These are phyloP conservation scores for Pichia ethanolica DNA, from an alignment of 805 yeast species.

Conservation along the genomic window DNA sequence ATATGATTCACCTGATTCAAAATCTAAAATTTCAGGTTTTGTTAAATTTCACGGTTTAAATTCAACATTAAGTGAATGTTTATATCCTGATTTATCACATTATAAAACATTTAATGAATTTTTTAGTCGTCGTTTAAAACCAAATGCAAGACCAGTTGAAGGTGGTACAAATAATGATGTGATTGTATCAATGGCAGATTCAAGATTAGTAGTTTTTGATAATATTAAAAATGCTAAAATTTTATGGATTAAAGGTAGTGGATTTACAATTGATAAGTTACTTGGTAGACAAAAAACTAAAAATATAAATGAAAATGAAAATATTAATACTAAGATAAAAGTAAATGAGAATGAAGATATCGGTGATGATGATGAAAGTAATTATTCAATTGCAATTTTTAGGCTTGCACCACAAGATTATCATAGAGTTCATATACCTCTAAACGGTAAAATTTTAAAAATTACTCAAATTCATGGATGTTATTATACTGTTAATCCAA, in stretches of 20 bases:
- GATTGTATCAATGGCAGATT: slow-evolving; percentile 79
- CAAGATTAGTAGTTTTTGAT: slow-evolving; percentile 67
- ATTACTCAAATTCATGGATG: slow-evolving; percentile 75
- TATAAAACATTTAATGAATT: slow-evolving; percentile 81
- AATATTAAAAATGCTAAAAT: slow-evolving; percentile 54
- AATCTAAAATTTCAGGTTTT: slow-evolving; percentile 62
- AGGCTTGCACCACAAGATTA: slow-evolving; percentile 96
- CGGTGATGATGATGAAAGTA: slow-evolving; percentile 26
- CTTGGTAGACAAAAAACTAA: slow-evolving; percentile 31
- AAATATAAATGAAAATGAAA: slow-evolving; percentile 13
- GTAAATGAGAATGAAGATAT: too few relatives aligned
- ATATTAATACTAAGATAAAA: too few relatives aligned
- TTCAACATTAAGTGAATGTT: slow-evolving; percentile 58
- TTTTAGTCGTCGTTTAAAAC: slow-evolving; percentile 70
- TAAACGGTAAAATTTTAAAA: slow-evolving; percentile 62
- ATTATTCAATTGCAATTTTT: slow-evolving; percentile 63
- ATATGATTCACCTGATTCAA: slow-evolving; percentile 67
- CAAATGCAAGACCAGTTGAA: slow-evolving; percentile 66
- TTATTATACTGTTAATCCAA: slow-evolving; percentile 93
- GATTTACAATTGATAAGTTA: slow-evolving; percentile 60
- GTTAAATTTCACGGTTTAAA: slow-evolving; percentile 78
- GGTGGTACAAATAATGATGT: slow-evolving; percentile 35
- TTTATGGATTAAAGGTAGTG: slow-evolving; percentile 85
- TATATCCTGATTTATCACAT: slow-evolving; percentile 36
- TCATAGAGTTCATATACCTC: slow-evolving; percentile 88